These are phyloP conservation scores for Xylaria sp. DNA, from an alignment of 2,329 filamentous ascomycete genomes.

Conservation along the genomic window DNA sequence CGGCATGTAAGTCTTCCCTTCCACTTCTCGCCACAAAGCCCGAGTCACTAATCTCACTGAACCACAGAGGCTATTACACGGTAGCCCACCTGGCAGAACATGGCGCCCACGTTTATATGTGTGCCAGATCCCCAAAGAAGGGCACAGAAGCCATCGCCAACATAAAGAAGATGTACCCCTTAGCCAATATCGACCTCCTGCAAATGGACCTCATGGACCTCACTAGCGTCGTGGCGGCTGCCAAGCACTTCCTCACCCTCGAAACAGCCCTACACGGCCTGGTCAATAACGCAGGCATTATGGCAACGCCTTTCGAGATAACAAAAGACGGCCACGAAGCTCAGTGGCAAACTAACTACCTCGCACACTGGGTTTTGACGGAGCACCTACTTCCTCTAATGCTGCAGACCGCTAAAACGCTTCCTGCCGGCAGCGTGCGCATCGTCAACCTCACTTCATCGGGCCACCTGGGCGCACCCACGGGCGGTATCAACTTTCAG, in stretches of 20 bases:
- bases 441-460: slow-evolving; percentile 47
- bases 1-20: slow-evolving; percentile 53
- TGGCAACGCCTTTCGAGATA: slow-evolving; percentile 47
- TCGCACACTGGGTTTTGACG: slow-evolving; percentile 56
- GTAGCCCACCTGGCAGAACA: slow-evolving; percentile 51
- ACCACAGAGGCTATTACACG: slow-evolving; percentile 49
- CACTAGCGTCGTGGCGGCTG: slow-evolving; percentile 50
- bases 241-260: slow-evolving; percentile 45
- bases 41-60: slow-evolving; percentile 31
- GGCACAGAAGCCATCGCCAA: slow-evolving; percentile 47
- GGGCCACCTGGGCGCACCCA: slow-evolving; percentile 44
- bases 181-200: slow-evolving; percentile 49
- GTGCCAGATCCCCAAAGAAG: slow-evolving; percentile 51
- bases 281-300: slow-evolving; percentile 49
- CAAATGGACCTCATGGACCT: slow-evolving; percentile 51
- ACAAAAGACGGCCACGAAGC: slow-evolving; percentile 52
- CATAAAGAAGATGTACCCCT: slow-evolving; percentile 48
- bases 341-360: slow-evolving; percentile 56
- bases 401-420: slow-evolving; percentile 44
- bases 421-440: slow-evolving; percentile 42
- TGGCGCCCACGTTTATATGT: slow-evolving; percentile 55
- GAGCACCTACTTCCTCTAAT: slow-evolving; percentile 52
- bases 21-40: slow-evolving; percentile 19
- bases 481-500: slow-evolving; percentile 42
- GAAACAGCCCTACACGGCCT: slow-evolving; percentile 49